Conservation (phyloP, 257 asterid genomes). For the Salvia hispanica region DNA sequence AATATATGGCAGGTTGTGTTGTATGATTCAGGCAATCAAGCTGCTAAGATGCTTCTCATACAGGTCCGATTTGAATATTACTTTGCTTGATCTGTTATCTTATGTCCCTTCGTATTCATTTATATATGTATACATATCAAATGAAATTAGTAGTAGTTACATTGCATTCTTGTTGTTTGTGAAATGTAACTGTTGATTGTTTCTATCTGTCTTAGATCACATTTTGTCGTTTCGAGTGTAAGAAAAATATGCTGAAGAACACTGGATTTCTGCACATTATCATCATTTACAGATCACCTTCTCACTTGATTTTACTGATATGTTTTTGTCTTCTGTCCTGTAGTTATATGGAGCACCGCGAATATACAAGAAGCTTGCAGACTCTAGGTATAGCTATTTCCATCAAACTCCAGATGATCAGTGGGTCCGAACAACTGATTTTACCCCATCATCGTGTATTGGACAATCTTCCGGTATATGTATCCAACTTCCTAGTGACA, state of each 20-base stretch:
- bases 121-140: background rate
- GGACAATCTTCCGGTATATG: conserved; percentile 91
- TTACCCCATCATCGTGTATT: conserved; percentile 51
- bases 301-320: background rate
- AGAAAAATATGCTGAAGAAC: background rate
- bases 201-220: background rate
- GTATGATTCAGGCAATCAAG: conserved; percentile 36
- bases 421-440: conserved; percentile 91
- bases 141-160: background rate
- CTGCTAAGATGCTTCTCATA: conserved; percentile 50
- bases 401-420: conserved; percentile 67
- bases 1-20: conserved; percentile 74
- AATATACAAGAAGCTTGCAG: conserved; percentile 51
- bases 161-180: background rate
- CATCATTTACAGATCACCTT: conserved; percentile 4
- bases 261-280: background rate
- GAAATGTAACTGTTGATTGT: background rate
- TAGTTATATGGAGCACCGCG: conserved; percentile 86
- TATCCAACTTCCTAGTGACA: conserved; percentile 57
- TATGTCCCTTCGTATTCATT: background rate
- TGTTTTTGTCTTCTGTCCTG: conserved; percentile 6
- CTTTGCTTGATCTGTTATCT: background rate
- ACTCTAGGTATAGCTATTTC: conserved; percentile 39
- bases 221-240: background rate
- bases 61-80: conserved; percentile 55